A percentile compares a stretch with the other conserved stretches of the same genome.
phyloP scores from a whole-genome alignment of 2,329 filamentous ascomycete species.

The Colletotrichum viniferum region DNA sequence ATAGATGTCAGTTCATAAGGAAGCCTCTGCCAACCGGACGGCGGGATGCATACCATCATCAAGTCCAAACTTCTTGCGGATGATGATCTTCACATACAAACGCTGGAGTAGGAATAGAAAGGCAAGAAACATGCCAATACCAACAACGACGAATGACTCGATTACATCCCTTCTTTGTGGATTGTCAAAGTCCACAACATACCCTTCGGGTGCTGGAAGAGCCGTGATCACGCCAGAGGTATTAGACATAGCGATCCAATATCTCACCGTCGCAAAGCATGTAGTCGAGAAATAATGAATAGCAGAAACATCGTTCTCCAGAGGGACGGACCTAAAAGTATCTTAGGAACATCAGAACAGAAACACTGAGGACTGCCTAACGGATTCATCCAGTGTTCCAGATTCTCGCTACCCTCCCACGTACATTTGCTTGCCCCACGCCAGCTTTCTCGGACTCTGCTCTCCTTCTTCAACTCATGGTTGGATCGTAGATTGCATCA shows the following conservation, averaged over 20 bases:
- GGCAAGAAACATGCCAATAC: constrained; percentile 25
- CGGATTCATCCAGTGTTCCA: no score
- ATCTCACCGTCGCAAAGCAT: no score
- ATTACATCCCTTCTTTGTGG: constrained; percentile 24
- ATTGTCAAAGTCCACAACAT: constrained; percentile 31
- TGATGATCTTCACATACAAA: constrained; percentile 28
- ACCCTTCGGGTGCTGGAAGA: constrained; percentile 29
- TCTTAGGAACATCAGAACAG: no score
- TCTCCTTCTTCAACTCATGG: not conserved
- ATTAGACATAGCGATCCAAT: not conserved
- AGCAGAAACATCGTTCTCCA: no score
- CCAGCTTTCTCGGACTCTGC: not conserved
- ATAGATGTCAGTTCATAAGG: not conserved
- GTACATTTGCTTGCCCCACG: no score
- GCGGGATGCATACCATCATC: constrained; percentile 26
- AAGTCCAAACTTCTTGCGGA: constrained; percentile 27
- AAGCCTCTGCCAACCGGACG: no score
- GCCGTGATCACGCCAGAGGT: constrained; percentile 7
- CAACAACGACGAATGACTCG: constrained; percentile 25
- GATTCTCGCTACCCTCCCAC: no score
- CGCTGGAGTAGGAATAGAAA: constrained; percentile 28
- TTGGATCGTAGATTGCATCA: not conserved
- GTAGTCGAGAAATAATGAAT: no score
- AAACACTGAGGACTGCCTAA: no score
- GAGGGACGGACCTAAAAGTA: no score